Percentiles rank a stretch among this genome's conserved stretches.
These are phyloP conservation scores for Athelia sp. DNA, from an alignment of 1,284 basidiomycete species.

Conservation along the genomic window DNA sequence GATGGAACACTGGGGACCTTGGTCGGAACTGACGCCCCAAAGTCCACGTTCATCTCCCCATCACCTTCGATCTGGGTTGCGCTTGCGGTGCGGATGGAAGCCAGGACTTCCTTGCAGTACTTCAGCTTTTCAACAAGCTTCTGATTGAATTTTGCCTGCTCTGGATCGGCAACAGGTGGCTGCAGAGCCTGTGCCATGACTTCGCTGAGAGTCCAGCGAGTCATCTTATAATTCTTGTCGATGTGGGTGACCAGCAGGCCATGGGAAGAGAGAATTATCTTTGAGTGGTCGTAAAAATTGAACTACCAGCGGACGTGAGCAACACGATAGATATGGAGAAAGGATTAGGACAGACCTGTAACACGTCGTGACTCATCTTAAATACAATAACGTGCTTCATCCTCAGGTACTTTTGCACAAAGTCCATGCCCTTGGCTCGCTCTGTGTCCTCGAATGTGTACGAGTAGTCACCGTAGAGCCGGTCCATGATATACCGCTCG, in stretches of 20 bases:
- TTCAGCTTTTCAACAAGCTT: conserved; percentile 72
- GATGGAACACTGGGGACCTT: not conserved
- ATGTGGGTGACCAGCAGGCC: conserved; percentile 84
- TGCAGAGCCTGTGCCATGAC: conserved; percentile 60
- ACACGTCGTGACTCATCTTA: conserved; percentile 88
- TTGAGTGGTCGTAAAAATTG: conserved; percentile 98
- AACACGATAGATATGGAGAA: conserved; percentile 3
- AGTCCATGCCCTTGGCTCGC: conserved; percentile 81
- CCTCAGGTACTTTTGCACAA: conserved; percentile 92
- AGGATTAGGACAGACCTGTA: conserved; percentile 60
- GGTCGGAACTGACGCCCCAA: not conserved
- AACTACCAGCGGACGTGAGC: conserved; percentile 50
- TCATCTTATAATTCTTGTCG: conserved; percentile 81
- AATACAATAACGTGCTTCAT: conserved; percentile 98
- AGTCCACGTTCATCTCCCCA: not conserved
- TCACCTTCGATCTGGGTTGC: conserved; percentile 3
- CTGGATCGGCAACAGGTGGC: conserved; percentile 36
- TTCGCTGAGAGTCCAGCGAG: conserved; percentile 70
- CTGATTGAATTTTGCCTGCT: conserved; percentile 55
- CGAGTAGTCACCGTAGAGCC: conserved; percentile 75
- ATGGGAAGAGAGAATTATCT: conserved; percentile 81
- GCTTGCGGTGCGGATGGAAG: conserved; percentile 50
- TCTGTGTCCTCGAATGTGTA: conserved; percentile 75
- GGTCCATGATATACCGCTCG: conserved; percentile 87
- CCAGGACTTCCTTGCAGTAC: conserved; percentile 77